Percentiles rank a stretch among this genome's conserved stretches.
These are phyloP conservation scores for Aspergillus ustus DNA, from an alignment of 2,329 filamentous ascomycete species.

Conservation along the genomic window DNA sequence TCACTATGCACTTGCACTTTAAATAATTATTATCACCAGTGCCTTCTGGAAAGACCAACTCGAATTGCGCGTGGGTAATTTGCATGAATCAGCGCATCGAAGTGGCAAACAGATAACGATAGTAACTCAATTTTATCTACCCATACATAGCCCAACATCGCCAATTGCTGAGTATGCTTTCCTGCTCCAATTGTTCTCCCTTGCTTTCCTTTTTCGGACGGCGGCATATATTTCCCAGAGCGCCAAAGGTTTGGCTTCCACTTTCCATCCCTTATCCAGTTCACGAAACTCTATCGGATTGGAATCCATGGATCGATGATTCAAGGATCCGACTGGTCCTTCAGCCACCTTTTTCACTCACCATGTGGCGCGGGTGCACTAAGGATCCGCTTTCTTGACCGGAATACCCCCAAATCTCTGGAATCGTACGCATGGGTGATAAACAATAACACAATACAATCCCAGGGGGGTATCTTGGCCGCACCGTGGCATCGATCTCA, in stretches of 20 bases:
- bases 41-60: constrained; percentile 8
- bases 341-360: constrained; percentile 1
- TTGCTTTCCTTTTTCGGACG: constrained; percentile 8
- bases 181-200: background rate
- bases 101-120: background rate
- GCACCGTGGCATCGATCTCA: background rate
- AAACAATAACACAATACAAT: background rate
- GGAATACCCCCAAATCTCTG: background rate
- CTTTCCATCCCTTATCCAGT: background rate
- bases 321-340: constrained; percentile 9
- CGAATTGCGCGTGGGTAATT: background rate
- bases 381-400: constrained; percentile 20
- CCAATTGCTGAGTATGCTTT: background rate
- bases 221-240: constrained; percentile 2
- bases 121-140: background rate
- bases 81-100: background rate
- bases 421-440: background rate
- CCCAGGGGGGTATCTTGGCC: background rate
- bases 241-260: background rate
- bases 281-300: constrained; percentile 2
- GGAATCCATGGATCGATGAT: background rate
- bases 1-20: background rate
- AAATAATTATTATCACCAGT: constrained; percentile 19
- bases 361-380: constrained; percentile 27
- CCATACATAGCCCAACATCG: background rate